Conservation (phyloP, 345 rosid genomes). For the Crucihimalaya himalaica region DNA sequence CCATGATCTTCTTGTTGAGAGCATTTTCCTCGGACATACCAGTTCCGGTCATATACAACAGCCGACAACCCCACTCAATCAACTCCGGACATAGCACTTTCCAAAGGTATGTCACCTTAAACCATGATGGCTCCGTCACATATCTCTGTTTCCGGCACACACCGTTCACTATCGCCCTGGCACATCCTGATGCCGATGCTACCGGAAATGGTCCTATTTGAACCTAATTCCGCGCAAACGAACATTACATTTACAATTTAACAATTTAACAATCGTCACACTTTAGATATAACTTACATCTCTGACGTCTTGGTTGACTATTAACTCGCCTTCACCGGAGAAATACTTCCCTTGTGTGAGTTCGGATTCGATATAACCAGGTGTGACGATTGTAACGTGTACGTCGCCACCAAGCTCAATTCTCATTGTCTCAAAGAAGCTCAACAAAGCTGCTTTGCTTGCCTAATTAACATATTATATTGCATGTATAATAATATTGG, state of each 20-base stretch:
- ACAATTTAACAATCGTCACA: too few relatives aligned
- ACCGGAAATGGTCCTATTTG: slow-evolving; percentile 44
- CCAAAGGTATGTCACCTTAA: slow-evolving; percentile 43
- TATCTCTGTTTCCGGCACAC: slow-evolving; percentile 55
- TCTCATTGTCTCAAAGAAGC: slow-evolving; percentile 64
- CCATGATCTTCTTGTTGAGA: slow-evolving; percentile 44
- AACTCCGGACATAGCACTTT: slow-evolving; percentile 61
- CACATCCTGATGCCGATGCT: slow-evolving; percentile 39
- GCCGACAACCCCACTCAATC: slow-evolving; percentile 44
- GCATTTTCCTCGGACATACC: slow-evolving; percentile 30
- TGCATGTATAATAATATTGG: not conserved
- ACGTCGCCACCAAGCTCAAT: slow-evolving; percentile 53
- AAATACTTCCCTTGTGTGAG: slow-evolving; percentile 49
- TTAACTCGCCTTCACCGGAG: slow-evolving; percentile 40
- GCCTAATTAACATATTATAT: slow-evolving; percentile 47
- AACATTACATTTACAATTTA: not conserved
- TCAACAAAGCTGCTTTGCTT: slow-evolving; percentile 60
- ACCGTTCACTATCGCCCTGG: slow-evolving; percentile 53
- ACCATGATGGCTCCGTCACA: slow-evolving; percentile 58
- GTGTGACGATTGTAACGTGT: slow-evolving; percentile 56
- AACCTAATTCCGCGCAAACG: slow-evolving; percentile 30
- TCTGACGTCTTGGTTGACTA: slow-evolving; percentile 46
- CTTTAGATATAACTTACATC: slow-evolving; percentile 43
- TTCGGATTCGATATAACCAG: slow-evolving; percentile 61
- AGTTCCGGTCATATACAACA: slow-evolving; percentile 23